Percentiles rank a stretch among this genome's conserved stretches.
Evolutionary conservation across 768 basidiomycete species (phyloP).

Genomic region (Ramaria rubella): DNA sequence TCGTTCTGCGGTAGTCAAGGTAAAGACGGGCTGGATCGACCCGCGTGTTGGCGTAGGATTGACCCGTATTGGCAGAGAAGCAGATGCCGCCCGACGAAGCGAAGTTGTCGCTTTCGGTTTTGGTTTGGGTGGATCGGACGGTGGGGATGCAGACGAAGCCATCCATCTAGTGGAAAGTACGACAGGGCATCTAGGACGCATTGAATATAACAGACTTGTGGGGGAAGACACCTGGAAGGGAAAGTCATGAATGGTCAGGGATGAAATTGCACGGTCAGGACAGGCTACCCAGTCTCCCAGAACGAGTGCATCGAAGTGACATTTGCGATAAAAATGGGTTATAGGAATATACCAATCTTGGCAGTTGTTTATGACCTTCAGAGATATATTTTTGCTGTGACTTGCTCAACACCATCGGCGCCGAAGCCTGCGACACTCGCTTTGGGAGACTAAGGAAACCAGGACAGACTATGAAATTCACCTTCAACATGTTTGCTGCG

Average conservation of each 20-base stretch:
- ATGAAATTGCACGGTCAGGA: not conserved
- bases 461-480: not conserved
- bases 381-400: not conserved
- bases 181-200: not conserved
- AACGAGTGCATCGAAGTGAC: not conserved
- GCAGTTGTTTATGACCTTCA: not conserved
- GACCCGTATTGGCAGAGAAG: slow-evolving; percentile 76
- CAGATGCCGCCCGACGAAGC: slow-evolving; percentile 75
- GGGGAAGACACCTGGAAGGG: not conserved
- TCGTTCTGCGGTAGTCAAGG: slow-evolving; percentile 80
- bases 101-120: slow-evolving; percentile 82
- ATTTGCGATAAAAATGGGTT: not conserved
- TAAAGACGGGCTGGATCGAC: slow-evolving; percentile 72
- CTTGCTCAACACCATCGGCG: not conserved
- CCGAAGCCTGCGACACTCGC: not conserved
- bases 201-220: not conserved
- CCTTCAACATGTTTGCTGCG: not conserved
- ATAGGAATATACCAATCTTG: not conserved
- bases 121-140: slow-evolving; percentile 33
- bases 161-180: not conserved
- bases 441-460: not conserved
- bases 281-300: not conserved
- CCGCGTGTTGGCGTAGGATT: slow-evolving; percentile 84
- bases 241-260: not conserved
- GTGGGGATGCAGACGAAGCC: not conserved